A percentile compares a stretch with the other conserved stretches of the same genome.
These are phyloP conservation scores for Naegleria gruberi DNA, from an alignment of 208 protist species.

Conservation along the genomic window DNA sequence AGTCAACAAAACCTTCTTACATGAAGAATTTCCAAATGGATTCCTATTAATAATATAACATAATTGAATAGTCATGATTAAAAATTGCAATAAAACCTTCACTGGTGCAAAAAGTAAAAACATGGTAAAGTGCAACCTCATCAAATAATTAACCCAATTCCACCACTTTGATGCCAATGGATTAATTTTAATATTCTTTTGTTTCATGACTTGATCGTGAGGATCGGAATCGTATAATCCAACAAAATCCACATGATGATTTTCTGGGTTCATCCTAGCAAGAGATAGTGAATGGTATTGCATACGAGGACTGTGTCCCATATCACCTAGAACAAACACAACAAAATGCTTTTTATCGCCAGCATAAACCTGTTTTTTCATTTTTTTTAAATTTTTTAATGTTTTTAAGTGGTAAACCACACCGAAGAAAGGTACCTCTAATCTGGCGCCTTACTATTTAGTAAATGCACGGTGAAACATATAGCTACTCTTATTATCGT, in stretches of 20 bases:
- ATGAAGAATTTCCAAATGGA: not conserved
- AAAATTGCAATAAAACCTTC: constrained; percentile 1
- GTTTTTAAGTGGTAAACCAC: no score
- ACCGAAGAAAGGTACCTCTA: no score
- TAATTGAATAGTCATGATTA: not conserved
- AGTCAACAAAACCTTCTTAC: not conserved
- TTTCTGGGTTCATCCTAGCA: not conserved
- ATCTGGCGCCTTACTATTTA: no score
- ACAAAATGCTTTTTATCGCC: not conserved
- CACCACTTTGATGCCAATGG: not conserved
- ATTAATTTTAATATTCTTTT: not conserved
- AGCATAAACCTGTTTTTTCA: no score
- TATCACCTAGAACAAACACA: constrained; percentile 23
- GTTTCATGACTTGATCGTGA: not conserved
- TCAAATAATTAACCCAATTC: not conserved
- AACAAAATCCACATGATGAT: not conserved
- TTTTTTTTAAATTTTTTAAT: no score
- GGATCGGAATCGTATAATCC: not conserved
- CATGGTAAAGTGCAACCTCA: not conserved
- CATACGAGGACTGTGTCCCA: constrained; percentile 17
- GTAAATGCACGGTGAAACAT: no score
- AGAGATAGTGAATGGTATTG: constrained; percentile 17
- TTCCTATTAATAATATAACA: not conserved
- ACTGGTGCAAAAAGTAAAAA: not conserved
- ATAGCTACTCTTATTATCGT: no score